Base-by-base conservation (phyloP, 768 basidiomycete genomes). In the Hemileccinum impolitum region DNA sequence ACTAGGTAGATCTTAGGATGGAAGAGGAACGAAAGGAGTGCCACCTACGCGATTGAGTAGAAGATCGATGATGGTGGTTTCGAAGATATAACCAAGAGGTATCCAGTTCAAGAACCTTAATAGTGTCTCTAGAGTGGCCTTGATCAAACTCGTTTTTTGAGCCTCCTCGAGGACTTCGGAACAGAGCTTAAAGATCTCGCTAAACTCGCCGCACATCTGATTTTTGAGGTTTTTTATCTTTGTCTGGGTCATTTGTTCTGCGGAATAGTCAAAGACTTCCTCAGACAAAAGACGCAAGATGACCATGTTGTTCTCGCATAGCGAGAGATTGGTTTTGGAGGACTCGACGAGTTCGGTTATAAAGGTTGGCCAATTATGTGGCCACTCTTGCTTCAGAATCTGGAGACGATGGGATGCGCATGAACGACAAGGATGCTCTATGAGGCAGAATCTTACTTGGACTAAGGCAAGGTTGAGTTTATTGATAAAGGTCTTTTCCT, bases 241-340 rank as follows among this genome's bases (percentile, higher is more conserved):
- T 10, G 87, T 86, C 69, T 96, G 94, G 0, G 94, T 97, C 93
- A 99, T 89, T 69, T 95, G 92, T 60, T 99, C 96, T 3, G 96
- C 93, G 4, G 94, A 96, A 70, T 87, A 99, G 69, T 99, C 96
- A 63, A 99, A 99, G 50, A 99, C 92, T 69, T 99, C 96, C 65
- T 99, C 96, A 0, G 93, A 95, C n/a, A 98, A 79, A 12, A 99
- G 78, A 63, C 91, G 90, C 59, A 98, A 78, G 66, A 99, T 98
- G 68, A 93, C 81, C 96, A 99, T 99, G 74, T 99, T 99, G 79
- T 99, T 99, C 74, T 99, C 96, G 78, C 96, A 98, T 26, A 98
- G 80, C 2, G 90, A 85, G 35, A 97, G 81, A 65, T 94, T 97
- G 37, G 91, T 92, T 70, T 95, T 95, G 38, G 95, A 98, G 8